These are phyloP conservation scores for Nitzschia sp. DNA, from an alignment of 108 stramenopile genomes.

Conservation along the genomic window DNA sequence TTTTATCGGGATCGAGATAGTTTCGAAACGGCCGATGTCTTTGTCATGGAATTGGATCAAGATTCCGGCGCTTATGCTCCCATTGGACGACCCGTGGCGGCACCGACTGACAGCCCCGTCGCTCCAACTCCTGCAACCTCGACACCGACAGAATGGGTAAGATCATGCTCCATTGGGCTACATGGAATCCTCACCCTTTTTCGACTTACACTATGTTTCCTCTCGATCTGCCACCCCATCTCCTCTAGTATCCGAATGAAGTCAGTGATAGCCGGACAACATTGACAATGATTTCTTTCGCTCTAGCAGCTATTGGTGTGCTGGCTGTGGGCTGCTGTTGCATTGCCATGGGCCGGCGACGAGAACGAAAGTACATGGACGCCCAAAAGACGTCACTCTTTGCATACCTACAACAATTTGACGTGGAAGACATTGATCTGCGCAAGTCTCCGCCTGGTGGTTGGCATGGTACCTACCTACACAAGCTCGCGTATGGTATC, in stretches of 20 bases:
- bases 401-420: constrained; percentile 45
- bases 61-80: constrained; percentile 9
- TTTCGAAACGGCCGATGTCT: constrained; percentile 16
- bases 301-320: neutral
- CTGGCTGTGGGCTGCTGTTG: neutral
- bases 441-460: constrained; percentile 58
- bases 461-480: constrained; percentile 59
- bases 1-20: constrained; percentile 27
- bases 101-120: constrained; percentile 4
- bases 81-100: constrained; percentile 16
- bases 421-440: constrained; percentile 60
- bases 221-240: neutral
- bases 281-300: neutral
- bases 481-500: constrained; percentile 47
- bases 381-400: constrained; percentile 32
- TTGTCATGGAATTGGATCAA: constrained; percentile 17
- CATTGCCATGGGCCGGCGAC: neutral
- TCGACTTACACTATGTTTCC: too few relatives aligned
- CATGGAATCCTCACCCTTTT: too few relatives aligned
- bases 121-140: constrained; percentile 1
- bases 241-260: constrained; percentile 1
- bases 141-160: too few relatives aligned
- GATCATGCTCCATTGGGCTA: too few relatives aligned
- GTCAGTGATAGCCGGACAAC: neutral
- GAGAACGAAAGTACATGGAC: constrained; percentile 1